Conservation (phyloP, 2,329 filamentous ascomycete species). For the Aspergillus texensis region DNA sequence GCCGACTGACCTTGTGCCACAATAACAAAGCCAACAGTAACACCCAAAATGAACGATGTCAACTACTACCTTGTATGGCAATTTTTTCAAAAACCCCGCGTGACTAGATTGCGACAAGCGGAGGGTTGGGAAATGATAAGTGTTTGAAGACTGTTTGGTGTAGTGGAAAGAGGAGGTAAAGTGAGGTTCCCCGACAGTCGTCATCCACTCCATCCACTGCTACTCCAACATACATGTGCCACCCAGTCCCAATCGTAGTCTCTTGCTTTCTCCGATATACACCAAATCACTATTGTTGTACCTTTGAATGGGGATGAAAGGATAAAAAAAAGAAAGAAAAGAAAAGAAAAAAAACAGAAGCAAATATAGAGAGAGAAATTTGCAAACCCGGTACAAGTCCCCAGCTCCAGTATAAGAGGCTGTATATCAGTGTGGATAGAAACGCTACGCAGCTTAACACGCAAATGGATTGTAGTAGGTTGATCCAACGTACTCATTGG, state of each 20-base stretch:
- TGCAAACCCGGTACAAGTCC: not conserved
- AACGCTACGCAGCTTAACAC: not conserved
- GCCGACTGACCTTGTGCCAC: slow-evolving; percentile 3
- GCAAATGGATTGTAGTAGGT: not conserved
- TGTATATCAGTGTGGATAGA: not conserved
- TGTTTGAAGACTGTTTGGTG: not conserved
- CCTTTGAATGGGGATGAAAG: no score
- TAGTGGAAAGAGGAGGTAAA: not conserved
- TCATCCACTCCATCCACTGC: not conserved
- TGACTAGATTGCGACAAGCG: not conserved
- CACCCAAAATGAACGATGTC: not conserved
- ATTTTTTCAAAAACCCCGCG: not conserved
- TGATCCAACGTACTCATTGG: not conserved
- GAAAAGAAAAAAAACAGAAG: not conserved
- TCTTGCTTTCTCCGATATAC: not conserved
- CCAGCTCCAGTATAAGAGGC: not conserved
- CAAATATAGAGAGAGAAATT: not conserved
- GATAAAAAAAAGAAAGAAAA: not conserved
- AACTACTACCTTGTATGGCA: not conserved
- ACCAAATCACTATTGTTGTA: not conserved
- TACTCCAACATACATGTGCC: not conserved
- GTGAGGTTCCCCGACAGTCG: not conserved
- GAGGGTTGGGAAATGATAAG: not conserved
- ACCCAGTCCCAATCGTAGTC: not conserved
- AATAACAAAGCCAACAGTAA: slow-evolving; percentile 6